A percentile compares a stretch with the other conserved stretches of the same genome.
Evolutionary conservation across 371 early-diverging fungal genomes (phyloP).

Genomic region (Saksenaea vasiformis): DNA sequence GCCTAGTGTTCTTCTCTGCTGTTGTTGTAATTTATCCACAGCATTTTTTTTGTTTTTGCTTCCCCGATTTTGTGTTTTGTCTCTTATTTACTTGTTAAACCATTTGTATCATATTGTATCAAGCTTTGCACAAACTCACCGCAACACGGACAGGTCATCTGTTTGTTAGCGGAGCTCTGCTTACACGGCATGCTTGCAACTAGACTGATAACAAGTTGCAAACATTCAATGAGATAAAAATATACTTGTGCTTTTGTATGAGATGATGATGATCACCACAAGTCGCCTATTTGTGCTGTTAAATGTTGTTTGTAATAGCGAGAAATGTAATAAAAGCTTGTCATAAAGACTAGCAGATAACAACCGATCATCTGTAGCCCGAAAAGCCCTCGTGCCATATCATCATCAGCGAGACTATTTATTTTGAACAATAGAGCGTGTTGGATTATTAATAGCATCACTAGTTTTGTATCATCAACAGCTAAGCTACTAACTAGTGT

Average conservation of each 20-base stretch:
- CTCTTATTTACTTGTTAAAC: not conserved
- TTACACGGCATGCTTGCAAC: not conserved
- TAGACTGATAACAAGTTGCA: not conserved
- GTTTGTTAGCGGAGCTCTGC: not conserved
- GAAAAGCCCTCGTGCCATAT: not conserved
- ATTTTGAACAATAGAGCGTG: not conserved
- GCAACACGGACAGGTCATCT: not conserved
- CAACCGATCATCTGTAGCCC: not conserved
- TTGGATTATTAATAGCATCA: not conserved
- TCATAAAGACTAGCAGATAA: not conserved
- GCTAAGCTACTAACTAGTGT: not conserved
- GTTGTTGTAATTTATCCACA: not conserved
- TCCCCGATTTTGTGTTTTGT: not conserved
- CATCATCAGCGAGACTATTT: not conserved
- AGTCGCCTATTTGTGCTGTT: not conserved
- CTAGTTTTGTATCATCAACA: not conserved
- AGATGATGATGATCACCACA: not conserved
- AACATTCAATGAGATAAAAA: not conserved
- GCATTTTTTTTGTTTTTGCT: not conserved
- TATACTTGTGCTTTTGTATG: not conserved
- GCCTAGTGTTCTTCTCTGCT: not conserved
- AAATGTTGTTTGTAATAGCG: not conserved
- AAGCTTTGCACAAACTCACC: not conserved
- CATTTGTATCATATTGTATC: not conserved
- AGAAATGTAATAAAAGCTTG: not conserved